Conservation (phyloP, 192 early-diverging fungal species). For the Allomyces macrogynus region DNA sequence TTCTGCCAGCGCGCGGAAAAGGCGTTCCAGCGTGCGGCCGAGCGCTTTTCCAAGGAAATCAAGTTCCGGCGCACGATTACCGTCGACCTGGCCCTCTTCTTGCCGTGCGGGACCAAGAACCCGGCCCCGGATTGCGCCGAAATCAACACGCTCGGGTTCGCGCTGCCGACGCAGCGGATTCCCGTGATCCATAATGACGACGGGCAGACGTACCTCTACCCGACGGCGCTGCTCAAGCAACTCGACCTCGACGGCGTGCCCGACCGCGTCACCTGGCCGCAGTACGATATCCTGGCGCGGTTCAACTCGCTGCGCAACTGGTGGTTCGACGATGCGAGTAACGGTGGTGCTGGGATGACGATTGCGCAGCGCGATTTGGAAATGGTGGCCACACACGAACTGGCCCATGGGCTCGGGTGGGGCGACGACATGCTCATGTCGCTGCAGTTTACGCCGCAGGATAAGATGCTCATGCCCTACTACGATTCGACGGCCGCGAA, state of each 20-base stretch:
- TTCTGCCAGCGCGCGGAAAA: background rate
- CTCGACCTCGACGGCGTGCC: background rate
- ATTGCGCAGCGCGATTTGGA: background rate
- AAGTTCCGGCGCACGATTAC: background rate
- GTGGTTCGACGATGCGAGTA: background rate
- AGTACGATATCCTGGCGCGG: background rate
- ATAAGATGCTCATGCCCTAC: background rate
- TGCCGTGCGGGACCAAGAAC: background rate
- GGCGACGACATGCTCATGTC: background rate
- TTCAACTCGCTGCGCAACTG: background rate
- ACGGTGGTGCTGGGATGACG: background rate
- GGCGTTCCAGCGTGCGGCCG: background rate
- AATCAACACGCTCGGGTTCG: background rate
- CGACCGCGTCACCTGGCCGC: background rate
- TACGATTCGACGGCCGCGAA: background rate
- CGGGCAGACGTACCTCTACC: background rate
- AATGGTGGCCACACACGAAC: background rate
- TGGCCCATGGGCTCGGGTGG: background rate
- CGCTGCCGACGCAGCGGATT: background rate
- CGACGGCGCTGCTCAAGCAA: background rate
- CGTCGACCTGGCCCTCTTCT: background rate
- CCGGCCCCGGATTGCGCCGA: background rate
- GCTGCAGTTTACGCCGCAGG: background rate
- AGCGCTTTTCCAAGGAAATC: background rate
- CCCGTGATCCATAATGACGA: background rate